Base-by-base conservation (phyloP, 2,329 filamentous ascomycete species). In the Ceratocystis albifundus region DNA sequence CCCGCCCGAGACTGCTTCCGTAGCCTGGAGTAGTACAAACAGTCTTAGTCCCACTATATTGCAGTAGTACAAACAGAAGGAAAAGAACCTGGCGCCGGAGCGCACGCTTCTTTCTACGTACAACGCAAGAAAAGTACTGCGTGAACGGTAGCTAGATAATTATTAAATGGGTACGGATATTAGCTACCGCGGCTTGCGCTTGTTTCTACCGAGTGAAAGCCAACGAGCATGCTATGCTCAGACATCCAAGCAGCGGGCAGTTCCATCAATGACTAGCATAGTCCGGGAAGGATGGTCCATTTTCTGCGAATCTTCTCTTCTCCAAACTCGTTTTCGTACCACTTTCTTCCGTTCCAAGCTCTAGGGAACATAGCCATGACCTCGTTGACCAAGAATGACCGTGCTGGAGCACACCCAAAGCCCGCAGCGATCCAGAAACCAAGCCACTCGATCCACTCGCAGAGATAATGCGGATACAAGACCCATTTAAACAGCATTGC, bases 371-470 rank as follows among this genome's bases (percentile, higher is more conserved):
- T 99, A 7, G 88, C 87, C n/a, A 85, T 77, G 63, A 99, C 77
- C 77, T 96, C 91, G 74, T 96, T 97, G 61, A 96, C 70, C 57
- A 96, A 72, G 73, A 97, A 97, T 63, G 82, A 83, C 72, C 91
- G 80, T 28, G 90, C 93, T 0, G 94, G 93, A 61, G 84, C 77
- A 72, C 87, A 90, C 3, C 77, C 76, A 77, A 79, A 82, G 0
- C 85, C 86, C 66, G 86, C 82, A 70, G 88, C 82, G 74, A 96
- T 82, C 79, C 87, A 91, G 75, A 91, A 99, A 0, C 94, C 94
- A 2, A 82, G 75, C 94, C 94, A 99, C 80, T 99, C 94, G 65
- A 96, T 74, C 94, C 94, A 99, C 77, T 99, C 94, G 73, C 87
- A 88, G n/a, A 96, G 80, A 75, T 96, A 99, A 75, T 99, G 94